Conservation (phyloP, 73 alveolate genomes). For the Paraurostyla sp. region DNA sequence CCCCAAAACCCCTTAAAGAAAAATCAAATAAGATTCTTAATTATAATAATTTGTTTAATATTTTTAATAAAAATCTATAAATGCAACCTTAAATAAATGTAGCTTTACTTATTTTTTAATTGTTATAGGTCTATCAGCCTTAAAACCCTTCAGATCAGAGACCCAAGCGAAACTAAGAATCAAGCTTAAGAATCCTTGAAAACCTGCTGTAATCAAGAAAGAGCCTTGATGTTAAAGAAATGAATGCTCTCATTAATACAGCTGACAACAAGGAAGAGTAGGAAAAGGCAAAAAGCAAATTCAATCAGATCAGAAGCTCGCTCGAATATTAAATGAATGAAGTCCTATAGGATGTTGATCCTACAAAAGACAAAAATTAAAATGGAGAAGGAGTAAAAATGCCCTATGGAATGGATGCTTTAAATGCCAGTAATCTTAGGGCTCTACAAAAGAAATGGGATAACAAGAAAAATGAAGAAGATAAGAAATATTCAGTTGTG, state of each 20-base stretch:
- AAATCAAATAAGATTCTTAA: too few species aligned
- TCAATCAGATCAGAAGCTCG: conserved; percentile 19
- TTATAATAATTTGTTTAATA: too few species aligned
- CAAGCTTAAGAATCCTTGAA: not conserved
- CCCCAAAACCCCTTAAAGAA: too few species aligned
- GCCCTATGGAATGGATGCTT: not conserved
- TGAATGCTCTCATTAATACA: conserved; percentile 9
- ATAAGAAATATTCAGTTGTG: not conserved
- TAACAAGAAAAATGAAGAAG: not conserved
- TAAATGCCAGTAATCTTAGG: not conserved
- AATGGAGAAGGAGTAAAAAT: not conserved
- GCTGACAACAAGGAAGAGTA: not conserved
- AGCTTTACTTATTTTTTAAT: too few species aligned
- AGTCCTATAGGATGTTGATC: conserved; percentile 24
- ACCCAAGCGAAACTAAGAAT: too few species aligned
- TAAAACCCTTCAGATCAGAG: too few species aligned
- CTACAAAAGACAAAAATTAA: not conserved
- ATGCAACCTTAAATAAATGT: too few species aligned
- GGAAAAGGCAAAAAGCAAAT: not conserved
- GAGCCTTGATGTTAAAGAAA: conserved; percentile 7
- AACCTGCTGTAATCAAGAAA: not conserved
- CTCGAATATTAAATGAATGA: conserved; percentile 36
- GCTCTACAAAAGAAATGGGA: not conserved
- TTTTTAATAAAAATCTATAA: too few species aligned
- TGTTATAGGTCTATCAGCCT: too few species aligned